Conservation (phyloP, 352 stramenopile genomes). For the Phytophthora cryptogea region DNA sequence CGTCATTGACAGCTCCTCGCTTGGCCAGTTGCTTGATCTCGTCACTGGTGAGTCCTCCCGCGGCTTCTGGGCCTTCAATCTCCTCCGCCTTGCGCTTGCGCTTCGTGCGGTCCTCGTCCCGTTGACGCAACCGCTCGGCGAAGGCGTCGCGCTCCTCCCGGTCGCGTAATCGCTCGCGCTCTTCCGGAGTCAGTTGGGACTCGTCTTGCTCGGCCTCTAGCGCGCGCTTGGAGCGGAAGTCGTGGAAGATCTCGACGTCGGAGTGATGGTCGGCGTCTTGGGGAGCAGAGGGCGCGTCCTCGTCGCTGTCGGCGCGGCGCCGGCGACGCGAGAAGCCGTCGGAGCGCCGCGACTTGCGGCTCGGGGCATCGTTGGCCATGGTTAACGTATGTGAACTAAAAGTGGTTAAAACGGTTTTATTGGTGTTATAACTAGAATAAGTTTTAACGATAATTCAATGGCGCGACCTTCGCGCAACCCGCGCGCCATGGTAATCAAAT, state of each 20-base stretch:
- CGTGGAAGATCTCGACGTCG: conserved; percentile 41
- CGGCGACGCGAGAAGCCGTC: conserved; percentile 45
- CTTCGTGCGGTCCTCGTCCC: conserved; percentile 77
- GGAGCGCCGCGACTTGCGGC: conserved; percentile 24
- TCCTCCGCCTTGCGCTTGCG: conserved; percentile 57
- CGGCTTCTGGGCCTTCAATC: conserved; percentile 20
- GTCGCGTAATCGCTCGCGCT: conserved; percentile 59
- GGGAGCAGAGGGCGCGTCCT: neutral
- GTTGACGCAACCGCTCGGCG: conserved; percentile 72
- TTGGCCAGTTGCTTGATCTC: conserved; percentile 88
- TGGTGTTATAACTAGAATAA: no score
- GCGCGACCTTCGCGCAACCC: no score
- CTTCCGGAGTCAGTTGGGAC: conserved; percentile 33
- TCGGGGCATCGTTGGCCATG: neutral
- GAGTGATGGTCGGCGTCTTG: conserved; percentile 16
- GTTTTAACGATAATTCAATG: no score
- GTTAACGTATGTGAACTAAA: no score
- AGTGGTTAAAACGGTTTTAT: no score
- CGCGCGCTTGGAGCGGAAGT: conserved; percentile 51
- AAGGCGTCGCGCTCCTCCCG: conserved; percentile 83
- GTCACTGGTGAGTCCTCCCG: conserved; percentile 55
- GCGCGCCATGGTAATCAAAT: no score
- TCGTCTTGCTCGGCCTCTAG: conserved; percentile 32
- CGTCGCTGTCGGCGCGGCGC: conserved; percentile 23
- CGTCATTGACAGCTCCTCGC: conserved; percentile 65